phyloP scores from a whole-genome alignment of 2,329 filamentous ascomycete genomes.

The Aspergillus vadensis region DNA sequence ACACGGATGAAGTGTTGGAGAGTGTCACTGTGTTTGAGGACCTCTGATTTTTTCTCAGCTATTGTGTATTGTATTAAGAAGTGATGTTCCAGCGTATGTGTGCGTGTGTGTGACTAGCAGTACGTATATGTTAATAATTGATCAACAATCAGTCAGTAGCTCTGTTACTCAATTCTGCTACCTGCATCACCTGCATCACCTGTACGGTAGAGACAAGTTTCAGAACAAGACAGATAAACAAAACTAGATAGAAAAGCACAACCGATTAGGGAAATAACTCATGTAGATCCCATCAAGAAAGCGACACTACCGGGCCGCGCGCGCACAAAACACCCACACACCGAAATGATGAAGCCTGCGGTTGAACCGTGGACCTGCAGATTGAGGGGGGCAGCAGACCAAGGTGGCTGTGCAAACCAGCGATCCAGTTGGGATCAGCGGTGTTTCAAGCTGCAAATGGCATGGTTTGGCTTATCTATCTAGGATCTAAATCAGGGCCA shows the following conservation, averaged over 20 bases:
- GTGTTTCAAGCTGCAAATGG: not conserved
- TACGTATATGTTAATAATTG: too few species aligned
- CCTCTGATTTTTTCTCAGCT: conserved; percentile 39
- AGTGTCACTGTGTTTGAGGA: conserved; percentile 59
- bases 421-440: conserved; percentile 11
- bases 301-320: not conserved
- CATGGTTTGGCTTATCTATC: too few species aligned
- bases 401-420: conserved; percentile 33
- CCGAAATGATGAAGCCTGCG: conserved; percentile 5
- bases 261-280: not conserved
- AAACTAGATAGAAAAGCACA: not conserved
- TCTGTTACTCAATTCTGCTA: too few species aligned
- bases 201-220: not conserved
- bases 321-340: not conserved
- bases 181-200: too few species aligned
- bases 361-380: conserved; percentile 16
- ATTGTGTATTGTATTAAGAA: not conserved
- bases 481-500: too few species aligned
- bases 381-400: conserved; percentile 20
- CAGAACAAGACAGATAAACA: too few species aligned
- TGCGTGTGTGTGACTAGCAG: too few species aligned
- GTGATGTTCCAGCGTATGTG: too few species aligned
- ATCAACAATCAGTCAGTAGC: too few species aligned
- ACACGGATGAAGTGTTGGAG: conserved; percentile 54
- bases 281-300: not conserved